Evolutionary conservation across 1,284 basidiomycete species (phyloP).

Genomic region (Neonothopanus nambi): DNA sequence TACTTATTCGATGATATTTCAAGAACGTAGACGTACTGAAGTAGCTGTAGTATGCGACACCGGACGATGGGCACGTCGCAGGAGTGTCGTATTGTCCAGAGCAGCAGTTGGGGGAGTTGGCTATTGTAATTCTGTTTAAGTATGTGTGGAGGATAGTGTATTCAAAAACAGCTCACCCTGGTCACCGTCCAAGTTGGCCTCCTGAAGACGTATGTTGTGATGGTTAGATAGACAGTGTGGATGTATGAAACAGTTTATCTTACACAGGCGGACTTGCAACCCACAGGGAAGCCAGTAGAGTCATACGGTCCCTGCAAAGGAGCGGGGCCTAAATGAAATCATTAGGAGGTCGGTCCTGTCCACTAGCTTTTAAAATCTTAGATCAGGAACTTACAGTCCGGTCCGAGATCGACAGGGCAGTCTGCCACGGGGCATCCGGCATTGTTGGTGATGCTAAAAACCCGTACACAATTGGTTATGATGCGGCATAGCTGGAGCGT

Average conservation of each 20-base stretch:
- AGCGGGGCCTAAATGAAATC: conserved; percentile 41
- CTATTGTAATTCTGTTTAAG: not conserved
- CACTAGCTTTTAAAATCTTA: not conserved
- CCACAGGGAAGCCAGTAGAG: conserved; percentile 52
- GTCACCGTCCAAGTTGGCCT: conserved; percentile 47
- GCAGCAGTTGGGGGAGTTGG: conserved; percentile 38
- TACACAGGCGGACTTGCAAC: conserved; percentile 60
- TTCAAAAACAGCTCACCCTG: conserved; percentile 23
- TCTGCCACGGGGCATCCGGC: conserved; percentile 39
- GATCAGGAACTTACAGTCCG: conserved; percentile 21
- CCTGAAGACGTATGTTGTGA: not conserved
- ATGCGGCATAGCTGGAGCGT: not conserved
- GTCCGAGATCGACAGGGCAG: conserved; percentile 45
- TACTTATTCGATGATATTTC: not conserved
- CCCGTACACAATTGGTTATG: conserved; percentile 20
- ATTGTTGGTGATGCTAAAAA: conserved; percentile 39
- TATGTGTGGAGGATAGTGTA: not conserved
- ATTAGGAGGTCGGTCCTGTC: not conserved
- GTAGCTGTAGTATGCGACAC: conserved; percentile 43
- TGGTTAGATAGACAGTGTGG: not conserved
- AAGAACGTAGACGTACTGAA: conserved; percentile 40
- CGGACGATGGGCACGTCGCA: conserved; percentile 41
- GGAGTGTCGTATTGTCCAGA: conserved; percentile 41
- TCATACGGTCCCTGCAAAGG: conserved; percentile 55
- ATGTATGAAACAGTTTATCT: not conserved